phyloP scores from a whole-genome alignment of 164 flowering plant species.

The Vitis riparia region DNA sequence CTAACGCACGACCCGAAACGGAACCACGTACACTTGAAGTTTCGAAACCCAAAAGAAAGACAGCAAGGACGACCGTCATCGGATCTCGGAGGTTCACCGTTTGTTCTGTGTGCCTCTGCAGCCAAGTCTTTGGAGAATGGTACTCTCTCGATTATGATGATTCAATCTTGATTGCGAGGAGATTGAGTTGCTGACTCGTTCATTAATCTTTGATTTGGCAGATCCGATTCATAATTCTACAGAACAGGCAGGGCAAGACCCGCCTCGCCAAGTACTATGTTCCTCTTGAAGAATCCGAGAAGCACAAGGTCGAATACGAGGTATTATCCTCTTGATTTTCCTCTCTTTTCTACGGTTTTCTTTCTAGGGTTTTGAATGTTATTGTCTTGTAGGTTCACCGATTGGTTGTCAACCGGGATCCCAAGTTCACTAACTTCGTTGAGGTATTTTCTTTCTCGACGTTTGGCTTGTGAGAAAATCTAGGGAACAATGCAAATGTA shows the following conservation, averaged over 20 bases:
- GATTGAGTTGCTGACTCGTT: not conserved
- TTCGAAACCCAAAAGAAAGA: no score
- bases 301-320: constrained; percentile 99
- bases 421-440: constrained; percentile 94
- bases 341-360: not conserved
- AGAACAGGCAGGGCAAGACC: constrained; percentile 97
- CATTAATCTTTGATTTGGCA: constrained; percentile 30
- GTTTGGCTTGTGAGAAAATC: not conserved
- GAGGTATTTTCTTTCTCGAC: constrained; percentile 53
- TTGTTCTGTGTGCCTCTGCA: no score
- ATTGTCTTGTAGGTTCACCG: constrained; percentile 75
- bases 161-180: no score
- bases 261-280: constrained; percentile 95
- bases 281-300: constrained; percentile 97
- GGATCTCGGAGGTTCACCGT: no score
- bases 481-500: not conserved
- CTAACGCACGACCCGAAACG: no score
- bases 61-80: no score
- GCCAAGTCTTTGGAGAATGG: no score
- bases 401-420: constrained; percentile 97
- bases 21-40: no score
- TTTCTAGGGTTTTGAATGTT: constrained; percentile 8
- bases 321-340: constrained; percentile 26
- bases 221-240: constrained; percentile 93
- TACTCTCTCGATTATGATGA: no score